These are phyloP conservation scores for Tripterygium wilfordii DNA, from an alignment of 177 flowering plant genomes.

Conservation along the genomic window DNA sequence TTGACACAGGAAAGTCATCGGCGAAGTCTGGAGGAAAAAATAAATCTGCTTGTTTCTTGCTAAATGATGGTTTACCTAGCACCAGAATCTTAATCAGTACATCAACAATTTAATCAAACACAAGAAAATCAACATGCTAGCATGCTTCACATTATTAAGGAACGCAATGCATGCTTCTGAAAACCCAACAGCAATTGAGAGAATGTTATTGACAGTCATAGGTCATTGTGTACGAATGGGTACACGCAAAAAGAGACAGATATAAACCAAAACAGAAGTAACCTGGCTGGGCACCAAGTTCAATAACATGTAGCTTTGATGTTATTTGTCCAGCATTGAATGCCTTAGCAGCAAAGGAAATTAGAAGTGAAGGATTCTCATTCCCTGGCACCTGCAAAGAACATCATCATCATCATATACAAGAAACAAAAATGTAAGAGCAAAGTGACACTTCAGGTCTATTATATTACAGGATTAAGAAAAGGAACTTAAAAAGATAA, in stretches of 20 bases:
- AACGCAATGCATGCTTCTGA: background rate
- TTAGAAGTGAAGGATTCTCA: slow-evolving; percentile 80
- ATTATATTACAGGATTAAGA: background rate
- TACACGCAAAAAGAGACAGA: background rate
- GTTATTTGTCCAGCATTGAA: slow-evolving; percentile 88
- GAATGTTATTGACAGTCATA: no score
- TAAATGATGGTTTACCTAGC: slow-evolving; percentile 83
- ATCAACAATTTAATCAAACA: no score
- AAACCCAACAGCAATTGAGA: no score
- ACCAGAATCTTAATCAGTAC: background rate
- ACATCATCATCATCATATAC: no score
- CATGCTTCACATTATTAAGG: background rate
- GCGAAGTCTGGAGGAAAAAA: slow-evolving; percentile 99
- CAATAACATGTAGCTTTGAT: slow-evolving; percentile 93
- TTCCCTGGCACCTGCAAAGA: slow-evolving; percentile 78
- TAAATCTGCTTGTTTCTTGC: slow-evolving; percentile 97
- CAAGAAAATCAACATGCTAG: no score
- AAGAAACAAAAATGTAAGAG: background rate
- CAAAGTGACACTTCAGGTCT: background rate
- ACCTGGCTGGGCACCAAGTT: slow-evolving; percentile 99
- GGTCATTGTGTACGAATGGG: no score
- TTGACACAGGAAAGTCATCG: slow-evolving; percentile 96
- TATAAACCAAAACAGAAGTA: background rate
- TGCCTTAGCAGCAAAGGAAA: slow-evolving; percentile 83
- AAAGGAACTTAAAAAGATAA: background rate